Evolutionary conservation across 768 basidiomycete genomes (phyloP).

Genomic region (Pilatotrama ljubarskyi): DNA sequence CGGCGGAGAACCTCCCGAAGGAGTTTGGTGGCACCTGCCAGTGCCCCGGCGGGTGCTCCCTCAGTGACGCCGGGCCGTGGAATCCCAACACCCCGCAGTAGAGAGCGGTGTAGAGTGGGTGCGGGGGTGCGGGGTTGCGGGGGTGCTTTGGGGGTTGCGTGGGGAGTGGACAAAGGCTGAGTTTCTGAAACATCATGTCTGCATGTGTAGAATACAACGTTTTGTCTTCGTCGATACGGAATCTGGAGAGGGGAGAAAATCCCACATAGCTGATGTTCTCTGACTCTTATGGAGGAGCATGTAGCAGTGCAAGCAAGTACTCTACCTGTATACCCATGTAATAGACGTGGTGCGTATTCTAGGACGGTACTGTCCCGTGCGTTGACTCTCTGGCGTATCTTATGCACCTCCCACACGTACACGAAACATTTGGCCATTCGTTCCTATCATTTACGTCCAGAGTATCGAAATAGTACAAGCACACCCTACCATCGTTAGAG

Average conservation of each 20-base stretch:
- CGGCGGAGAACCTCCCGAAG: constrained; percentile 76
- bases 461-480: constrained; percentile 18
- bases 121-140: neutral
- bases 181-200: neutral
- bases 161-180: neutral
- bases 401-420: no score
- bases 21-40: constrained; percentile 83
- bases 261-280: neutral
- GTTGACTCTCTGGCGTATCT: no score
- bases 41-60: constrained; percentile 78
- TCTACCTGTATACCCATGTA: constrained; percentile 19
- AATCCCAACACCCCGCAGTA: constrained; percentile 36
- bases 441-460: constrained; percentile 58
- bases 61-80: constrained; percentile 95
- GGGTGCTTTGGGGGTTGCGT: neutral
- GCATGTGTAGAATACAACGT: constrained; percentile 11
- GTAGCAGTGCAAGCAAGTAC: neutral
- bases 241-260: neutral
- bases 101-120: neutral
- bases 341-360: neutral
- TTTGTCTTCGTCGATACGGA: neutral
- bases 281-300: neutral
- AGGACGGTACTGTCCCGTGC: neutral
- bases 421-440: constrained; percentile 47
- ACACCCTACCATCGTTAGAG: constrained; percentile 18